Evolutionary conservation across 1,139 yeast genomes (phyloP).

Genomic region (Kodamaea derodonti): DNA sequence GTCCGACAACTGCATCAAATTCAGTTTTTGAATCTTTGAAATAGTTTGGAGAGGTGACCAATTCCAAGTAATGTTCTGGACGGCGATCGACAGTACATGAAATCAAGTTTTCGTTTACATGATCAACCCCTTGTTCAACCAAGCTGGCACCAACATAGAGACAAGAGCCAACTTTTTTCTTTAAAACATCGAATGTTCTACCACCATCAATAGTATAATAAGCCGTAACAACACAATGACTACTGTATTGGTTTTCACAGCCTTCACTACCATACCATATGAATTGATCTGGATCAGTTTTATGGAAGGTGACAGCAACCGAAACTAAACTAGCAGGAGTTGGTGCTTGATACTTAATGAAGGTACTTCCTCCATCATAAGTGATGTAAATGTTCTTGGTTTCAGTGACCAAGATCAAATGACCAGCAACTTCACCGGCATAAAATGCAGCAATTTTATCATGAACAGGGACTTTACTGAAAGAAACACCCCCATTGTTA

Average conservation of each 20-base stretch:
- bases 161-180: constrained; percentile 55
- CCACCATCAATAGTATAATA: constrained; percentile 66
- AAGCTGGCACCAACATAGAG: constrained; percentile 60
- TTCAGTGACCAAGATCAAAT: constrained; percentile 58
- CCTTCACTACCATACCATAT: constrained; percentile 66
- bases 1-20: constrained; percentile 58
- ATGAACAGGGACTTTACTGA: constrained; percentile 45
- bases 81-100: constrained; percentile 50
- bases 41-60: constrained; percentile 52
- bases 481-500: constrained; percentile 70
- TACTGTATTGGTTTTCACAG: constrained; percentile 41
- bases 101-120: constrained; percentile 31
- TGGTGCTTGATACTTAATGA: constrained; percentile 26
- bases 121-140: constrained; percentile 1
- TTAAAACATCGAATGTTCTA: constrained; percentile 49
- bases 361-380: constrained; percentile 62
- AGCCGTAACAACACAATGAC: constrained; percentile 52
- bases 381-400: constrained; percentile 53
- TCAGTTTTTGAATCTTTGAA: constrained; percentile 39
- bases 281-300: constrained; percentile 50
- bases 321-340: constrained; percentile 29
- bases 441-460: constrained; percentile 52
- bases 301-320: constrained; percentile 54
- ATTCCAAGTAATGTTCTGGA: constrained; percentile 15
- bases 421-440: constrained; percentile 62